These are phyloP conservation scores for Phytophthora megakarya DNA, from an alignment of 352 stramenopile species.

Conservation along the genomic window DNA sequence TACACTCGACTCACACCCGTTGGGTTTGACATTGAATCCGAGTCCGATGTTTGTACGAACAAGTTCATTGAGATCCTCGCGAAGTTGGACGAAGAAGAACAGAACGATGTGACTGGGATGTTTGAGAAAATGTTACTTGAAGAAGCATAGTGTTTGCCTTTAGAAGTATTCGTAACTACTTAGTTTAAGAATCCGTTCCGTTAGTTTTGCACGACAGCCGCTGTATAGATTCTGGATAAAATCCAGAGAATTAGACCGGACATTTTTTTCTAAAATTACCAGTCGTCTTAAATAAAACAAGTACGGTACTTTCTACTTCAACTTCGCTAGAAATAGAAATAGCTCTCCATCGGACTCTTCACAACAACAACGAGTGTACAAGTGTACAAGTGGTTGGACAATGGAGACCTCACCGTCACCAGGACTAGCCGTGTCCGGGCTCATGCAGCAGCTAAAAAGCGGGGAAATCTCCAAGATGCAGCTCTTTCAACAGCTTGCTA, in stretches of 20 bases:
- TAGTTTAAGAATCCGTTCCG: too few species aligned
- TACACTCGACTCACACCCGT: neutral
- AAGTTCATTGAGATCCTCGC: neutral
- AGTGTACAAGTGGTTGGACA: neutral
- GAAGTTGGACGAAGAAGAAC: slow-evolving; percentile 4
- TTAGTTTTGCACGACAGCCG: too few species aligned
- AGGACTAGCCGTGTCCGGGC: slow-evolving; percentile 53
- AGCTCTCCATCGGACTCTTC: neutral
- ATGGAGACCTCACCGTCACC: slow-evolving; percentile 52
- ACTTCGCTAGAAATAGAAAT: too few species aligned
- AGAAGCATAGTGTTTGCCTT: too few species aligned
- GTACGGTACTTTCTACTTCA: too few species aligned
- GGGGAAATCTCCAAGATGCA: slow-evolving; percentile 87
- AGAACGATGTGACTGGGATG: neutral
- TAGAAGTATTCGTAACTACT: too few species aligned
- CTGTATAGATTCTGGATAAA: too few species aligned
- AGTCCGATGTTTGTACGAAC: neutral
- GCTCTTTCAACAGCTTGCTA: slow-evolving; percentile 83
- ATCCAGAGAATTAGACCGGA: too few species aligned
- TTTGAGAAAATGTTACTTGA: neutral
- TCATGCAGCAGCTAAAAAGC: slow-evolving; percentile 86
- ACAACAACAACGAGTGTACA: neutral
- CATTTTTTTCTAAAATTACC: too few species aligned
- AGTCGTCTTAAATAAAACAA: too few species aligned
- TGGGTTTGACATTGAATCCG: neutral